Base-by-base conservation (phyloP, 768 basidiomycete genomes). In the Scleroderma bovista region DNA sequence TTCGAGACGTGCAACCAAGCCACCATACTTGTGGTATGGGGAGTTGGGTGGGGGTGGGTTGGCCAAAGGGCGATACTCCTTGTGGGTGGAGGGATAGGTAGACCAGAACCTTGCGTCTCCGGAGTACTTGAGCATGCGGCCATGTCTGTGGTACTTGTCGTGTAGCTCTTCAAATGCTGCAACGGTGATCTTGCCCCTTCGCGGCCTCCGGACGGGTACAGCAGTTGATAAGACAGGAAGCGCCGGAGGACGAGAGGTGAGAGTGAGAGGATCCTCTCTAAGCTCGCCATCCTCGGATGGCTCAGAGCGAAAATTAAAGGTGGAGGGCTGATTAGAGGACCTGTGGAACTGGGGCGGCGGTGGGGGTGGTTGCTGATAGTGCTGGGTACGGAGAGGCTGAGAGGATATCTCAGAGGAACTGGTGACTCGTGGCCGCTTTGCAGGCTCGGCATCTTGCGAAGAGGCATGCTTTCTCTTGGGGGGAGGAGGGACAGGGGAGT, bases 61-160 rank as follows among this genome's bases (percentile, higher is more conserved):
- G 5, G 72, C 65, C 12, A 89, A 70, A 7, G 85, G 78, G 16
- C 77, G 74, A 64, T 81, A 85, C 57, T 84, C 80, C 60, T 77
- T 78, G 66, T 83, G 79, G 2, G 75, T 73, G 5, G 80, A 72
- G 23, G 81, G 77, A 60, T 80, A 87, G 33, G 84, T 82, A 16
- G 87, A 85, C 79, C 80, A 82, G 58, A 87, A 82, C 33, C 88
- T 83, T 40, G 82, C 78, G 61, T 89, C 86, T 22, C 88, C 88
- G 1, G 88, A 89, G 62, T 87, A 89, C 68, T 93, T 91, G 63
- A 93, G 84, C 56, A 75, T 70, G 50, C 88, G 81, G 19, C 86
- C 90, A 17, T 78, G 76, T 3, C 67, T 68, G 57, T 88, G 81
- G 61, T 87, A 91, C 60, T 76, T 81, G 62, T 85, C 78, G 59